Evolutionary conservation across 2,329 filamentous ascomycete species (phyloP).

Genomic region (Exophiala sp.): DNA sequence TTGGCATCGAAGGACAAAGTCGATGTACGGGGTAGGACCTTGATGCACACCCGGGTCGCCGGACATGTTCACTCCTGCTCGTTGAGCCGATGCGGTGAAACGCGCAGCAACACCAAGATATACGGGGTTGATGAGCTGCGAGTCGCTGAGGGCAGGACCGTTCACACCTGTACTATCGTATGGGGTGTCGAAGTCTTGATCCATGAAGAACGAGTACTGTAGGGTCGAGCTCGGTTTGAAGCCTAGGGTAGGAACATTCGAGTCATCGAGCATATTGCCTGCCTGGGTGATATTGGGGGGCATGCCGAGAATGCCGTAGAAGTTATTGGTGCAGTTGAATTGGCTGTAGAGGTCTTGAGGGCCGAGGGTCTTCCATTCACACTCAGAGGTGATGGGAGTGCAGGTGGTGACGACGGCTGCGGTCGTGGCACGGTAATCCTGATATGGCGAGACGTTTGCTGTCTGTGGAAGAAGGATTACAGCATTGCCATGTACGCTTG

Average conservation of each 20-base stretch:
- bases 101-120: slow-evolving; percentile 22
- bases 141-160: slow-evolving; percentile 16
- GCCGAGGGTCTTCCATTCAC: slow-evolving; percentile 16
- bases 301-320: slow-evolving; percentile 25
- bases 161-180: slow-evolving; percentile 21
- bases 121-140: slow-evolving; percentile 24
- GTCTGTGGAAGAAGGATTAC: slow-evolving; percentile 21
- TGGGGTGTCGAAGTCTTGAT: slow-evolving; percentile 12
- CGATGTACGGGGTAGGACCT: slow-evolving; percentile 12
- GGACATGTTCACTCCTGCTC: slow-evolving; percentile 15
- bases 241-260: slow-evolving; percentile 19
- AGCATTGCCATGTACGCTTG: slow-evolving; percentile 10
- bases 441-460: slow-evolving; percentile 7
- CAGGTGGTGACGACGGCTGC: slow-evolving; percentile 25
- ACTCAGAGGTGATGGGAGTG: slow-evolving; percentile 15
- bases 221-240: slow-evolving; percentile 21
- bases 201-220: slow-evolving; percentile 25
- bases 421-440: slow-evolving; percentile 21
- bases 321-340: slow-evolving; percentile 27
- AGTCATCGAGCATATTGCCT: slow-evolving; percentile 10
- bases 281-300: slow-evolving; percentile 10
- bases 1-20: slow-evolving; percentile 22
- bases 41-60: slow-evolving; percentile 14
- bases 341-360: slow-evolving; percentile 13
- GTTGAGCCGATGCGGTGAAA: slow-evolving; percentile 11